Base-by-base conservation (phyloP, 2,329 filamentous ascomycete genomes). In the Colletotrichum coccodes region DNA sequence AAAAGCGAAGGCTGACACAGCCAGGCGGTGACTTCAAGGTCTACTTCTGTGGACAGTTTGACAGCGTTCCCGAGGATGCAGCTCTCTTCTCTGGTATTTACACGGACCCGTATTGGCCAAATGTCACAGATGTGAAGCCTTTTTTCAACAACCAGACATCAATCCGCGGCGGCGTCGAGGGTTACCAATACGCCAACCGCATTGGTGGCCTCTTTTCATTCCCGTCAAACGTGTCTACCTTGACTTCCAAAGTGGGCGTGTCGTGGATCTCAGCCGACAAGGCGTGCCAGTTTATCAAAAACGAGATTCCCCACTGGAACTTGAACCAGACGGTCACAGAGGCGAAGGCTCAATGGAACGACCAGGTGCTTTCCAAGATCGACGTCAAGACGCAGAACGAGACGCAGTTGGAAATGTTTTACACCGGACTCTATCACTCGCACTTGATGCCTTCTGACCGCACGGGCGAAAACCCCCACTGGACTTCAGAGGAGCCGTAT, bases 401-500 rank as follows among this genome's bases (percentile, higher is more conserved):
- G n/a, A 81, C 82, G 0, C 85, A 85, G 28, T 76, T 89, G 0
- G 77, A 80, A 14, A 77, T 90, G 54, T 77, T 91, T 6, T 91
- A 91, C 75, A 85, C 86, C 0, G 86, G 84, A 1, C 76, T 91
- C 8, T 90, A 90, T 71, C 86, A 87, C 72, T 87, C 88, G 82
- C 87, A 89, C 71, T 74, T 90, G n/a, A 86, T 90, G 70, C 88
- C 88, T 0, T 89, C 87, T 0, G 87, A 90, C 66, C 82, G 86
- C 6, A 89, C 86, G 0, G 87, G 85, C 1, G 87, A 90, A 71
- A 90, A 90, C 63, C 87, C 87, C 0, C 75, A 79, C 3, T 90
- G 88, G 87, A 75, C 77, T 5, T 85, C 83, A 1, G 74, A 75
- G 0, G 87, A 90, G 72, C 87, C 88, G 1, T 89, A 86, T 68